phyloP scores from a whole-genome alignment of 306 rosid genomes.

The Pyrus pyrifolia region DNA sequence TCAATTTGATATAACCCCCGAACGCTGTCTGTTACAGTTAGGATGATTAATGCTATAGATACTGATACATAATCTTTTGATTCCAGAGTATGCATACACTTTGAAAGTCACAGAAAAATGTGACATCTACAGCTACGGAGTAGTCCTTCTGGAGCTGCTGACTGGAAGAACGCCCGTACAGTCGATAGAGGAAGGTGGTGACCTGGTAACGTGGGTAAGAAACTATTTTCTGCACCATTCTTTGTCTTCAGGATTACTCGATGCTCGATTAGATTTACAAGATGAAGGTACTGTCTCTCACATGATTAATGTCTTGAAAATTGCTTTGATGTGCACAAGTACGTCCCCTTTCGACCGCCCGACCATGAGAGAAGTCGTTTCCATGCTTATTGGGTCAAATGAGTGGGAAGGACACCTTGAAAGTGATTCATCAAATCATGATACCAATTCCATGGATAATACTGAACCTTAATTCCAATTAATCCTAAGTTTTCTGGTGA shows the following conservation, averaged over 20 bases:
- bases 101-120: slow-evolving; percentile 86
- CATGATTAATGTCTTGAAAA: slow-evolving; percentile 65
- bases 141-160: slow-evolving; percentile 73
- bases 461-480: neutral
- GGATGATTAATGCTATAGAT: neutral
- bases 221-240: slow-evolving; percentile 34
- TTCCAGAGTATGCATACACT: slow-evolving; percentile 77
- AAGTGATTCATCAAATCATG: neutral
- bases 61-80: neutral
- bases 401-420: slow-evolving; percentile 42
- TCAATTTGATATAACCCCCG: neutral
- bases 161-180: slow-evolving; percentile 76
- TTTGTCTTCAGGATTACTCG: slow-evolving; percentile 42
- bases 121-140: slow-evolving; percentile 80
- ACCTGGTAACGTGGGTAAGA: slow-evolving; percentile 68
- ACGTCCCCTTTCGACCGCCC: slow-evolving; percentile 57
- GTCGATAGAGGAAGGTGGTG: slow-evolving; percentile 71
- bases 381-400: slow-evolving; percentile 56
- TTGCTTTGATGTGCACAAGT: slow-evolving; percentile 68
- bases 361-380: slow-evolving; percentile 59
- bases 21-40: neutral
- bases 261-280: slow-evolving; percentile 43
- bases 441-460: neutral
- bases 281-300: slow-evolving; percentile 37
- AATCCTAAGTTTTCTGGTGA: neutral